Base-by-base conservation (phyloP, 805 yeast genomes). In the Teunomyces stri region DNA sequence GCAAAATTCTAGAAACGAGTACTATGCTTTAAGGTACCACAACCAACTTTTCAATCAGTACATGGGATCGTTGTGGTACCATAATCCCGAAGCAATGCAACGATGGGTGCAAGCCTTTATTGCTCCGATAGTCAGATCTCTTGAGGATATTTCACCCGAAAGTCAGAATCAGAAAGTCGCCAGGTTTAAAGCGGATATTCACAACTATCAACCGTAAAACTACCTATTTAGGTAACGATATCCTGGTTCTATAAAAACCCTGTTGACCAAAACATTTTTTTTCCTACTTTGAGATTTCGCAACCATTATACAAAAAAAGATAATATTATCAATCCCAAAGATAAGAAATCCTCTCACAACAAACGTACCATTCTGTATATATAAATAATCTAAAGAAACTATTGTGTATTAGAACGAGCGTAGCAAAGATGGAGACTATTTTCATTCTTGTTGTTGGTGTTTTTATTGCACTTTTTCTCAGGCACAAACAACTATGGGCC, bases 31-130 rank as follows among this genome's bases (percentile, higher is more conserved):
- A 25, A 41, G 51, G 12, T 53, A 53, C 40, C 41, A 48, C 37
- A 36, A 48, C 29, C 60, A 56, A 42, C 33, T 53, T 6, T 61
- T 59, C 46, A 53, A 47, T 36, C 66, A 61, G 46, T 58, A 51
- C 44, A 35, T 58, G 29, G 64, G 60, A 2, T 49, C 53, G 11
- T 42, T 60, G n/a, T 37, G 43, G 9, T 47, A 22, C 18, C 40
- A 44, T 9, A 49, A 50, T 21, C 35, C 46, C 10, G 30, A 31
- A 6, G 27, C 27, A n/a, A 49, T 51, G 16, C 55, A 54, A 22
- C 36, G 33, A 12, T 59, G 61, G 45, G 40, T 58, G 16, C 33
- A 47, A 7, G 29, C 30, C 12, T 18, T 56, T 31, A 41, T 53
- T 5, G 39, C 21, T 5, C 46, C 49, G 5, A 16, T 48, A 6